phyloP scores from a whole-genome alignment of 331 rosid genomes.

The Malus hybrid region DNA sequence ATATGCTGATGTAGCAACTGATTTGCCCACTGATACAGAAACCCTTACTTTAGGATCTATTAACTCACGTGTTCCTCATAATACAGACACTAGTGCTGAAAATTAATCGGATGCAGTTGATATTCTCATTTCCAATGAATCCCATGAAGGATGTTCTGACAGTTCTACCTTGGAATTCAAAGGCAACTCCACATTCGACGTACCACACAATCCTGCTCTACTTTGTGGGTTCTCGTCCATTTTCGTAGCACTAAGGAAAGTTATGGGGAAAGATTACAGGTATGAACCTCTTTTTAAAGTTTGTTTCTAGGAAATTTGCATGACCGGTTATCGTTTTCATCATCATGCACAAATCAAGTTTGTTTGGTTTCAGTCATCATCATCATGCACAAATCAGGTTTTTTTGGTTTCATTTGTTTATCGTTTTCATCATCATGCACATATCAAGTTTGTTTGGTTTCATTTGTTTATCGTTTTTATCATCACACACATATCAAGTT shows the following conservation, averaged over 20 bases:
- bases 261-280: constrained; percentile 39
- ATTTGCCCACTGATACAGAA: constrained; percentile 16
- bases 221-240: constrained; percentile 63
- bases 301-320: no score
- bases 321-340: no score
- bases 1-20: no score
- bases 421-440: no score
- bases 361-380: no score
- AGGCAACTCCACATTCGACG: constrained; percentile 35
- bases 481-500: no score
- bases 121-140: constrained; percentile 41
- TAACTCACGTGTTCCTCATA: constrained; percentile 28
- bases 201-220: constrained; percentile 61
- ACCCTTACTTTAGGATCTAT: constrained; percentile 23
- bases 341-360: no score
- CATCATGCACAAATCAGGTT: no score
- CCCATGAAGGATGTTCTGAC: constrained; percentile 32
- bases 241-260: constrained; percentile 73
- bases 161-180: constrained; percentile 22
- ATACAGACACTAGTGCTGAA: constrained; percentile 27
- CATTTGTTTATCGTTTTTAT: no score
- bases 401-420: no score
- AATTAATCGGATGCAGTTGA: constrained; percentile 34
- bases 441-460: no score
- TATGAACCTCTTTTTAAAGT: no score